Conservation (phyloP, 2,329 filamentous ascomycete genomes). For the Verticillium albo-atrum region DNA sequence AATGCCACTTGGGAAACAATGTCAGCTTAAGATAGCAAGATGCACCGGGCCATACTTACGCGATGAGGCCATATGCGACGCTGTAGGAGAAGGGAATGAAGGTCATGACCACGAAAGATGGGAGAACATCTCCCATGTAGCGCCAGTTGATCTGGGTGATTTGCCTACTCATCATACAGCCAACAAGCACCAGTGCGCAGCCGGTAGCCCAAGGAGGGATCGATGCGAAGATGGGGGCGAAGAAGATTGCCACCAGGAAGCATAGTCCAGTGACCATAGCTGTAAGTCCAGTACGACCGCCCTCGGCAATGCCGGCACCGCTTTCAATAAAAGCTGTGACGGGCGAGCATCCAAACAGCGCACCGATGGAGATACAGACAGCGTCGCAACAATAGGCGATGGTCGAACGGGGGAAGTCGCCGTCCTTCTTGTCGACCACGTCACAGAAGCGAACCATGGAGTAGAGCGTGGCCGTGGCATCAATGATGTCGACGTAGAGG, state of each 20-base stretch:
- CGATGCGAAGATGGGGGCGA: constrained; percentile 71
- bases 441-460: constrained; percentile 77
- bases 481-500: constrained; percentile 75
- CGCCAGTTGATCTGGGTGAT: constrained; percentile 72
- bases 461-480: constrained; percentile 73
- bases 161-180: constrained; percentile 73
- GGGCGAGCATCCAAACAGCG: constrained; percentile 65
- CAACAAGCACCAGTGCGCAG: constrained; percentile 67
- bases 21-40: too few species aligned
- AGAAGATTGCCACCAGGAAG: constrained; percentile 69
- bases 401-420: constrained; percentile 84
- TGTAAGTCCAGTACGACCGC: constrained; percentile 68
- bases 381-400: constrained; percentile 73
- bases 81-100: constrained; percentile 78
- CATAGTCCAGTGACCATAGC: constrained; percentile 65
- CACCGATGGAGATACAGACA: constrained; percentile 65
- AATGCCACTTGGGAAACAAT: constrained; percentile 36
- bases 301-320: constrained; percentile 71
- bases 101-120: constrained; percentile 70
- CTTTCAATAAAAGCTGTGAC: constrained; percentile 74
- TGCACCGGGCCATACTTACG: constrained; percentile 38
- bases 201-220: constrained; percentile 77
- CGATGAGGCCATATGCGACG: constrained; percentile 73
- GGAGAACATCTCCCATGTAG: constrained; percentile 71
- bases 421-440: constrained; percentile 57